Base-by-base conservation (phyloP, 352 stramenopile species). In the Globisporangium middletonii region DNA sequence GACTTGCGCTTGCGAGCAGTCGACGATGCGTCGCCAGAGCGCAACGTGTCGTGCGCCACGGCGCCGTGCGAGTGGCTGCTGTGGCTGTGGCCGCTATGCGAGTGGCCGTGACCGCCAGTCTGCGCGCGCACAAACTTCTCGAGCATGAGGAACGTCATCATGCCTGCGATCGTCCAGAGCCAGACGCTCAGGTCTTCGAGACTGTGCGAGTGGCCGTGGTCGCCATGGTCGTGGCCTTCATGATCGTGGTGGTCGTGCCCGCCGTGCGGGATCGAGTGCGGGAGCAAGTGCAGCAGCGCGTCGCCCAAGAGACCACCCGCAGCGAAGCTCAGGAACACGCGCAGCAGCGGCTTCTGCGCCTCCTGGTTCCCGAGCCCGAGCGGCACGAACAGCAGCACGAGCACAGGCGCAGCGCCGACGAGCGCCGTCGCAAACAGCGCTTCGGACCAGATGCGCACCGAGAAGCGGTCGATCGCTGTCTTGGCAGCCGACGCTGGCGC, bases 201-300 rank as follows among this genome's bases (percentile, higher is more conserved):
- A 19, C 63, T 80, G 58, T 92, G 83, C 26, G 68, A 64, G 68
- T 93, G 62, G 13, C 68, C 62, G 18, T 72, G 55, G 41, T 83
- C 62, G 51, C 69, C 64, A 23, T 74, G 62, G 37, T 71, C 63
- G 55, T 91, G 75, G 46, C 73, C 67, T 3, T 42, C 50, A 18
- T 81, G 59, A 16, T 53, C 46, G 37, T 75, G 65, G 47, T 44
- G 42, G 42, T 79, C 63, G 18, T 42, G 35, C 11, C 58, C 57
- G 12, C 57, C 50, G 28, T 63, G 61, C 0, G 79, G 75, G 1
- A 97, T 70, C 38, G 92, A 89, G 63, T 97, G 90, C 41, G 90
- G 90, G 38, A 97, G 73, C 41, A 96, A 65, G 69, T 97, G 90
- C 55, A 97, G 65, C 64, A 97, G 84, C 30, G 92, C 84, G 47